Conservation (phyloP, 306 rosid species). For the Crotalaria pallida region DNA sequence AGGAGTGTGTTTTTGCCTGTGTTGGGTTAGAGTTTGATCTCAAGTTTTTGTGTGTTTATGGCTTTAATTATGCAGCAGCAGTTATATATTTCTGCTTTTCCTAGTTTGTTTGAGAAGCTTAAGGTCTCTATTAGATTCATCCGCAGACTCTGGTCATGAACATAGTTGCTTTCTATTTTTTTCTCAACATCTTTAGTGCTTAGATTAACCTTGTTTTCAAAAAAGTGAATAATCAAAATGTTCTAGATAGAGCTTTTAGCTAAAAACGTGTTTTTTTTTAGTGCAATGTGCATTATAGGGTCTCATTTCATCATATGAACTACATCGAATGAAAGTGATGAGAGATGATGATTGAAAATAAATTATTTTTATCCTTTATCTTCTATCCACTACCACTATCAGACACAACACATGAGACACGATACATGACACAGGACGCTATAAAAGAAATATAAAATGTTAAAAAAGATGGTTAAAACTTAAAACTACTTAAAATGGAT, state of each 20-base stretch:
- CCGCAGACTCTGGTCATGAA: neutral
- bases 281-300: neutral
- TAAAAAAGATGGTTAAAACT: too few species aligned
- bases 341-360: too few species aligned
- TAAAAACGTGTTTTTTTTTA: neutral
- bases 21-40: neutral
- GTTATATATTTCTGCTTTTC: neutral
- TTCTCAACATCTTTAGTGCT: neutral
- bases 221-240: neutral
- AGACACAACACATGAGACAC: too few species aligned
- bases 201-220: neutral
- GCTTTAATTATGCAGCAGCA: neutral
- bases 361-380: too few species aligned
- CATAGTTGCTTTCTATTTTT: neutral
- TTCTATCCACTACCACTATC: too few species aligned
- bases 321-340: neutral
- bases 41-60: constrained; percentile 3
- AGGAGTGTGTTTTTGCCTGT: neutral
- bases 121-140: neutral
- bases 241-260: neutral
- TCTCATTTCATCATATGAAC: neutral
- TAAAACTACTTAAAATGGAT: too few species aligned
- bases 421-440: too few species aligned
- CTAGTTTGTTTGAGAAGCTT: constrained; percentile 1
- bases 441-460: too few species aligned